These are phyloP conservation scores for Calonectria hongkongensis DNA, from an alignment of 2,329 filamentous ascomycete species.

Conservation along the genomic window DNA sequence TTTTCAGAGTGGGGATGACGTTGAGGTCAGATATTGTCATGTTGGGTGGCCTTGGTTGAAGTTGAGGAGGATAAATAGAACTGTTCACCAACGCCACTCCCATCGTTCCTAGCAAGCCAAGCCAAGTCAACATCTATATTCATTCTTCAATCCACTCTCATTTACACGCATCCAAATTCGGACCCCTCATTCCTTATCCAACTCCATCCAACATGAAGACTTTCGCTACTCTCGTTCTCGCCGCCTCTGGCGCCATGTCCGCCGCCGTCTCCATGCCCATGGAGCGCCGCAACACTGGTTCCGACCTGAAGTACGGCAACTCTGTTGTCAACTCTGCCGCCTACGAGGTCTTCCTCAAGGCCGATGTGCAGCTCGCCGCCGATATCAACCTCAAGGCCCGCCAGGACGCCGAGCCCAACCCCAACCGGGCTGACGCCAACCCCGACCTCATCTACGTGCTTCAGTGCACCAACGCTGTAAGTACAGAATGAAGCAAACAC, in stretches of 20 bases:
- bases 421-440: constrained; percentile 12
- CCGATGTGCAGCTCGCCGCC: neutral
- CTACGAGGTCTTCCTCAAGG: constrained; percentile 4
- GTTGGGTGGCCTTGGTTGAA: no score
- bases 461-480: constrained; percentile 23
- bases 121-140: neutral
- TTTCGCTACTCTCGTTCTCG: constrained; percentile 13
- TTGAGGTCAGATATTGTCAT: neutral
- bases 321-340: neutral
- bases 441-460: constrained; percentile 14
- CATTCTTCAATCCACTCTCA: neutral
- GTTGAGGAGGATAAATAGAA: neutral
- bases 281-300: constrained; percentile 10
- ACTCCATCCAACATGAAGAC: constrained; percentile 20
- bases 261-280: neutral
- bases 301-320: constrained; percentile 6
- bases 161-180: neutral
- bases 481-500: neutral
- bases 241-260: constrained; percentile 20
- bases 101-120: no score
- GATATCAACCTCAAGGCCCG: neutral
- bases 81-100: neutral
- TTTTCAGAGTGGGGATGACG: neutral
- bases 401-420: constrained; percentile 6
- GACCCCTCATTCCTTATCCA: neutral